Percentiles rank a stretch among this genome's conserved stretches.
Conservation (phyloP, 345 rosid species). For the Camelina laxa region DNA sequence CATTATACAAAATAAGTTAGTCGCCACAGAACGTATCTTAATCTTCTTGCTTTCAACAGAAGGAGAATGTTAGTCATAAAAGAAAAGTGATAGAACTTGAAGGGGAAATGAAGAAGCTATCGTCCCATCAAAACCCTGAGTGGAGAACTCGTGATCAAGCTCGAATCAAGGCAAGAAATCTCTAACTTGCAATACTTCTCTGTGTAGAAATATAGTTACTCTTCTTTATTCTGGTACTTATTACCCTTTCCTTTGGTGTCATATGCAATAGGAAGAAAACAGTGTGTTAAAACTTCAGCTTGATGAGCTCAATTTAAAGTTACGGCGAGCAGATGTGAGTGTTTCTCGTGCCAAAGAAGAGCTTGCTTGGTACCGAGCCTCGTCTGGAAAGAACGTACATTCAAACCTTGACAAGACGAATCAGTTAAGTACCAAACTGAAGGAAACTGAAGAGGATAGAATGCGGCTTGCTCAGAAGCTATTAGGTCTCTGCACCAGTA, state of each 20-base stretch:
- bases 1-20: constrained; percentile 3
- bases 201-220: neutral
- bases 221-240: constrained; percentile 2
- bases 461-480: constrained; percentile 72
- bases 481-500: constrained; percentile 66
- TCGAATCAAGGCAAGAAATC: constrained; percentile 79
- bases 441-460: constrained; percentile 77
- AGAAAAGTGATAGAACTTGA: constrained; percentile 72
- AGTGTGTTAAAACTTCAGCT: constrained; percentile 71
- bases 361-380: constrained; percentile 70
- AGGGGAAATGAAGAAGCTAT: constrained; percentile 74
- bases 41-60: constrained; percentile 47
- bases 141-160: constrained; percentile 92
- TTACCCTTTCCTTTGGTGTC: constrained; percentile 4
- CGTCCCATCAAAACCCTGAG: constrained; percentile 88
- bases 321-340: constrained; percentile 58
- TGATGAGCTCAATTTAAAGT: constrained; percentile 71
- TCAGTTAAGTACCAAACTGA: constrained; percentile 55
- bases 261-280: constrained; percentile 83
- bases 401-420: constrained; percentile 65
- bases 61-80: constrained; percentile 69
- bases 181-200: constrained; percentile 14
- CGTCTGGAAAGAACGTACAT: constrained; percentile 57
- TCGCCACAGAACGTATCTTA: constrained; percentile 11
- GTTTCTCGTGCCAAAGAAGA: constrained; percentile 80